These are phyloP conservation scores for Phytophthora meadii DNA, from an alignment of 352 stramenopile genomes.

Conservation along the genomic window DNA sequence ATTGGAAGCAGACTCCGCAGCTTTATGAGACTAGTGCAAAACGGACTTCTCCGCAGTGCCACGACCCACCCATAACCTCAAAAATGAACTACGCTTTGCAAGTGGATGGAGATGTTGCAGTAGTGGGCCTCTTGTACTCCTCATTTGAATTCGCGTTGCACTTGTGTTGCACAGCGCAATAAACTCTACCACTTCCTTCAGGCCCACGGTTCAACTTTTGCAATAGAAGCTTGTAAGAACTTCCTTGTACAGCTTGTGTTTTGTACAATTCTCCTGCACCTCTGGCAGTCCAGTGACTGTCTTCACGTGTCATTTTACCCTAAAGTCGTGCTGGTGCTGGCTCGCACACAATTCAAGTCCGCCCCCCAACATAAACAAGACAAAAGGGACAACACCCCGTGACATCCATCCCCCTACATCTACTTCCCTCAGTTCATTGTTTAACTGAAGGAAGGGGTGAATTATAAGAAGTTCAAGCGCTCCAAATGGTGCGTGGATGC, in stretches of 20 bases:
- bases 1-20: slow-evolving; percentile 12
- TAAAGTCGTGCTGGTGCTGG: too few relatives aligned
- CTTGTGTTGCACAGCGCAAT: not conserved
- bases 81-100: too few relatives aligned
- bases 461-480: slow-evolving; percentile 5
- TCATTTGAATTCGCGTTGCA: too few relatives aligned
- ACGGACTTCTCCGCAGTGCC: slow-evolving; percentile 1
- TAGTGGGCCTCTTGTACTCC: not conserved
- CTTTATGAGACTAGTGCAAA: slow-evolving; percentile 16
- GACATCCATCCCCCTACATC: slow-evolving; percentile 1
- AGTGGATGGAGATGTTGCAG: too few relatives aligned
- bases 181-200: not conserved
- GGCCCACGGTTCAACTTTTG: slow-evolving; percentile 1
- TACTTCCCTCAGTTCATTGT: not conserved
- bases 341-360: slow-evolving; percentile 17
- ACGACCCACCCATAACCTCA: not conserved
- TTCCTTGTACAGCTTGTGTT: too few relatives aligned
- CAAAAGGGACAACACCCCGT: slow-evolving; percentile 1
- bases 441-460: slow-evolving; percentile 22
- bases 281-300: too few relatives aligned
- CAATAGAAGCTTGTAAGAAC: too few relatives aligned
- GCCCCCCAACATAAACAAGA: slow-evolving; percentile 23
- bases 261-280: too few relatives aligned
- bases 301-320: too few relatives aligned
- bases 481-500: slow-evolving; percentile 36